Conservation (phyloP, 1,284 basidiomycete species). For the Apiotrichum sp. region DNA sequence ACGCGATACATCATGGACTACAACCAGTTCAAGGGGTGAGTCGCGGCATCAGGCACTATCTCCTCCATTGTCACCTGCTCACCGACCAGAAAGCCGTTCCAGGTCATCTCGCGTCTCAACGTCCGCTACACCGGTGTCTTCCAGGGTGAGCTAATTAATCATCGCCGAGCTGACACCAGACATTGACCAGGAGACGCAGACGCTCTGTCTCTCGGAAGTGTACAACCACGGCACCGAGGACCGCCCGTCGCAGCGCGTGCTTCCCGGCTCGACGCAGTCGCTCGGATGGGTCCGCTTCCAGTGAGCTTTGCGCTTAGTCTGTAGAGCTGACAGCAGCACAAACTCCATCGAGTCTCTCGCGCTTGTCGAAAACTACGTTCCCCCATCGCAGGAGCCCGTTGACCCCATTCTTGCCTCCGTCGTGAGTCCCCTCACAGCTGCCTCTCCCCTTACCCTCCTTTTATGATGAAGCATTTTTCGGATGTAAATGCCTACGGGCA, state of each 20-base stretch:
- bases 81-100: conserved; percentile 38
- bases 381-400: conserved; percentile 26
- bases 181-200: conserved; percentile 41
- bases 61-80: background rate
- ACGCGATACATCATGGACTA: conserved; percentile 29
- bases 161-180: conserved; percentile 7
- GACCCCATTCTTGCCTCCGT: conserved; percentile 43
- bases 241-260: conserved; percentile 27
- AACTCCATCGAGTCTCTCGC: conserved; percentile 43
- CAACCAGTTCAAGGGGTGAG: conserved; percentile 36
- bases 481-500: conserved; percentile 37
- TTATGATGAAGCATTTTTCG: conserved; percentile 45
- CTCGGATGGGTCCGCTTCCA: conserved; percentile 64
- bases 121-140: conserved; percentile 44
- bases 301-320: conserved; percentile 51
- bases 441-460: background rate
- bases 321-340: conserved; percentile 25
- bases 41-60: background rate
- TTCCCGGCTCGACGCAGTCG: conserved; percentile 29
- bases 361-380: conserved; percentile 39
- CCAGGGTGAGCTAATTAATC: conserved; percentile 14
- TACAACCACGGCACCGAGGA: conserved; percentile 45
- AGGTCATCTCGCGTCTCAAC: conserved; percentile 43
- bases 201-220: conserved; percentile 41
- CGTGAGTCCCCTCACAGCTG: conserved; percentile 25